A percentile compares a stretch with the other conserved stretches of the same genome.
Evolutionary conservation across 768 basidiomycete species (phyloP).

Genomic region (Xerocomus potaroensis): DNA sequence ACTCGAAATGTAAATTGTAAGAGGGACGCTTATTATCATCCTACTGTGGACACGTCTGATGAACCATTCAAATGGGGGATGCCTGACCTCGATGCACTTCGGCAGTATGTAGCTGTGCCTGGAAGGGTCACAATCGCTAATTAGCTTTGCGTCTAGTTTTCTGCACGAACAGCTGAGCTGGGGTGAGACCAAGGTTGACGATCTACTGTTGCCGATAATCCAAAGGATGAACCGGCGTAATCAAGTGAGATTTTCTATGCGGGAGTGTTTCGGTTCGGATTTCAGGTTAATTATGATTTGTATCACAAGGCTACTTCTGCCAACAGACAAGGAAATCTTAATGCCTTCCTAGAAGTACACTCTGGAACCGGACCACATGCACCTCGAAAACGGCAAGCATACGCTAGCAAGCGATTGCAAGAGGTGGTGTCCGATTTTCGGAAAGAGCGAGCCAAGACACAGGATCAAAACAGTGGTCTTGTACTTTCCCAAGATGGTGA

Average conservation of each 20-base stretch:
- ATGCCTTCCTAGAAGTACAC: conserved; percentile 68
- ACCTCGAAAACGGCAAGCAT: conserved; percentile 77
- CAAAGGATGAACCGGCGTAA: conserved; percentile 81
- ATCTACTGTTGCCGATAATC: conserved; percentile 87
- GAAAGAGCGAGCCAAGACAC: conserved; percentile 35
- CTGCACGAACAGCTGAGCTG: conserved; percentile 77
- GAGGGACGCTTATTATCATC: conserved; percentile 92
- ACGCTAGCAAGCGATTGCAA: conserved; percentile 82
- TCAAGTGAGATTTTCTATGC: conserved; percentile 44
- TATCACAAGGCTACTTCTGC: conserved; percentile 47
- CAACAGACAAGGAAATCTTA: conserved; percentile 76
- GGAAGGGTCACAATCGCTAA: conserved; percentile 11
- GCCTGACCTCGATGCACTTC: conserved; percentile 91
- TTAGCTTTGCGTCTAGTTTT: conserved; percentile 42
- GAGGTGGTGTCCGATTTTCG: conserved; percentile 81
- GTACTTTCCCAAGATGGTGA: conserved; percentile 26
- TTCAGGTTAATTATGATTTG: conserved; percentile 1
- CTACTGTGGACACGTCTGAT: conserved; percentile 84
- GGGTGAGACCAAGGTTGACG: conserved; percentile 80
- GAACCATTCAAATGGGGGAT: conserved; percentile 97
- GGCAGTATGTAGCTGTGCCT: conserved; percentile 49
- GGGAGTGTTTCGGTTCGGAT: background rate
- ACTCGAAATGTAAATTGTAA: conserved; percentile 28
- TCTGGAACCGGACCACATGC: conserved; percentile 65
- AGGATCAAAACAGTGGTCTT: conserved; percentile 12